These are phyloP conservation scores for Tolypocladium cylindrosporum DNA, from an alignment of 2,329 filamentous ascomycete genomes.

Conservation along the genomic window DNA sequence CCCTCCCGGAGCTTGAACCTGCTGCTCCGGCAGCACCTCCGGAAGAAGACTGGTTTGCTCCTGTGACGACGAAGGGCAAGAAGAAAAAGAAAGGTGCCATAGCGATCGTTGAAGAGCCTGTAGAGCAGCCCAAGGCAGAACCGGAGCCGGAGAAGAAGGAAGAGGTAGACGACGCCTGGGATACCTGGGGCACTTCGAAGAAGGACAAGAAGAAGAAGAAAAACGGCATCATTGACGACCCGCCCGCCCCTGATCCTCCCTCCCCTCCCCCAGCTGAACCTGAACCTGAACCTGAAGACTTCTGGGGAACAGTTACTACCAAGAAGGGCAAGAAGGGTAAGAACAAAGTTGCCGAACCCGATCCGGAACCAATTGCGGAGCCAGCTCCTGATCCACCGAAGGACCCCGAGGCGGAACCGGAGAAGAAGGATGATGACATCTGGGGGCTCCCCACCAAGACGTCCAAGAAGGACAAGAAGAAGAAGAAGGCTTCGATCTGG, in stretches of 20 bases:
- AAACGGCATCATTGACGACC: neutral
- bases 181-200: conserved; percentile 14
- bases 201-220: conserved; percentile 24
- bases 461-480: conserved; percentile 20
- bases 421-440: conserved; percentile 20
- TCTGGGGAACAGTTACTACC: conserved; percentile 3
- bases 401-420: conserved; percentile 11
- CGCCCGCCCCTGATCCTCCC: conserved; percentile 1
- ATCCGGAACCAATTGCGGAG: conserved; percentile 15
- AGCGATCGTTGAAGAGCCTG: conserved; percentile 11
- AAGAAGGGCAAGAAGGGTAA: conserved; percentile 27
- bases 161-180: conserved; percentile 22
- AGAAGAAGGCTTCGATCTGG: conserved; percentile 14
- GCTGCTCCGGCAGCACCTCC: conserved; percentile 4
- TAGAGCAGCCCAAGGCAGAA: conserved; percentile 10
- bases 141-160: conserved; percentile 17
- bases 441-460: conserved; percentile 17
- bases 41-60: conserved; percentile 11
- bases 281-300: neutral
- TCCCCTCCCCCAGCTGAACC: neutral
- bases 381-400: conserved; percentile 10
- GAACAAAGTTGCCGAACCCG: conserved; percentile 9
- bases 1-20: conserved; percentile 5
- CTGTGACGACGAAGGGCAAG: conserved; percentile 18
- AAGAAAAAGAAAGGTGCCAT: conserved; percentile 25